phyloP scores from a whole-genome alignment of 495 filamentous ascomycete species.

The Schizothecium vesticola region DNA sequence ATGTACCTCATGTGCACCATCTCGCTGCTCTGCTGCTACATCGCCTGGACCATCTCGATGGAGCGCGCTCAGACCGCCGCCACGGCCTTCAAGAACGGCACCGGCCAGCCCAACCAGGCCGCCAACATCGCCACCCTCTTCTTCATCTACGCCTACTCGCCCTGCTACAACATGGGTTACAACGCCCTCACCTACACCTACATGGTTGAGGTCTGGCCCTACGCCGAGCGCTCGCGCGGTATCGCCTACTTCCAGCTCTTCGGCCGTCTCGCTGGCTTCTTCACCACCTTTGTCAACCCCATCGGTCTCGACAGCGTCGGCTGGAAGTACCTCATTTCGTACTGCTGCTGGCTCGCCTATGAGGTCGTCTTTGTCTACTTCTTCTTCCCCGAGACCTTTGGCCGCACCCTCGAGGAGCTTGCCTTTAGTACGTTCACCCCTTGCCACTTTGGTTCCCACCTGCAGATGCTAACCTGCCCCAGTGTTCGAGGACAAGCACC shows the following conservation, averaged over 20 bases:
- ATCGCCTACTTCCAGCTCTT: conserved; percentile 61
- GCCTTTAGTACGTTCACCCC: conserved; percentile 51
- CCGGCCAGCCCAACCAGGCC: conserved; percentile 29
- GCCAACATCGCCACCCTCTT: conserved; percentile 47
- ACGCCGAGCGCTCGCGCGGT: conserved; percentile 54
- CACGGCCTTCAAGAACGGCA: conserved; percentile 12
- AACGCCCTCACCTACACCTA: conserved; percentile 65
- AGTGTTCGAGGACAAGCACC: conserved; percentile 44
- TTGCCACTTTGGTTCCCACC: neutral
- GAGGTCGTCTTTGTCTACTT: conserved; percentile 57
- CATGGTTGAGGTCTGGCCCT: conserved; percentile 62
- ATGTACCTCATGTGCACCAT: conserved; percentile 55
- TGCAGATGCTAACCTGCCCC: conserved; percentile 5
- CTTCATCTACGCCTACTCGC: conserved; percentile 60
- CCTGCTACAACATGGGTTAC: conserved; percentile 62
- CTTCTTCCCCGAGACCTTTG: conserved; percentile 59
- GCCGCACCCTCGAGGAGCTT: conserved; percentile 58
- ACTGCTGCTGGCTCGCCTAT: conserved; percentile 53
- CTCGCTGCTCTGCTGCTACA: conserved; percentile 50
- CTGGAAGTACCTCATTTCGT: conserved; percentile 53
- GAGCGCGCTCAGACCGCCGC: conserved; percentile 42
- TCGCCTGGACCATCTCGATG: conserved; percentile 56
- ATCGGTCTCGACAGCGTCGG: conserved; percentile 53
- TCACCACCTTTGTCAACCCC: conserved; percentile 59
- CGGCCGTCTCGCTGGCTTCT: conserved; percentile 42